A percentile compares a stretch with the other conserved stretches of the same genome.
Evolutionary conservation across 768 basidiomycete genomes (phyloP).

Genomic region (Leucosporidium scottii): DNA sequence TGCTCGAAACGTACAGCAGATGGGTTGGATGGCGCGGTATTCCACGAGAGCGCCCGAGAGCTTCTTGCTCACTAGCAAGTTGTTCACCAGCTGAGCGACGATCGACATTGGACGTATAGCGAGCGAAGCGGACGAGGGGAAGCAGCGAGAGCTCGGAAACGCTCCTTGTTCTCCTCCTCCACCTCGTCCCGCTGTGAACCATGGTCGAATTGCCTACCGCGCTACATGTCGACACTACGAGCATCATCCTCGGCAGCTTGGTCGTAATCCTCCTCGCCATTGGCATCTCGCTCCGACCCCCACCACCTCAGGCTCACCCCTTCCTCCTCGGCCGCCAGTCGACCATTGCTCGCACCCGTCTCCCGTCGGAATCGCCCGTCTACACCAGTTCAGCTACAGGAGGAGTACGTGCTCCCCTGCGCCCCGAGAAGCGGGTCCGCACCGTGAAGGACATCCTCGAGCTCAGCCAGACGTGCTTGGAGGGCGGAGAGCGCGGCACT

Average conservation of each 20-base stretch:
- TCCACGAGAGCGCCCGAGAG: neutral
- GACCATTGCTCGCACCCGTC: slow-evolving; percentile 1
- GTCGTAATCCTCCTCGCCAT: slow-evolving; percentile 12
- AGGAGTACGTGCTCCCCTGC: neutral
- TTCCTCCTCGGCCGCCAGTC: slow-evolving; percentile 30
- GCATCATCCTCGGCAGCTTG: slow-evolving; percentile 3
- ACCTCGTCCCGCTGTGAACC: no score
- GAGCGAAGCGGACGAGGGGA: no score
- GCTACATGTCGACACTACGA: slow-evolving; percentile 12
- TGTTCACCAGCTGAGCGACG: no score
- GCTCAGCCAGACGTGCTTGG: slow-evolving; percentile 1
- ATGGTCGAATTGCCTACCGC: no score
- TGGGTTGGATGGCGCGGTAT: neutral
- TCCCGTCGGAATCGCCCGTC: slow-evolving; percentile 16
- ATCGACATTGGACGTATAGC: no score
- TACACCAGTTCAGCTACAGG: slow-evolving; percentile 9
- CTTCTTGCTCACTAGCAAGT: neutral
- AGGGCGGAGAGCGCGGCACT: slow-evolving; percentile 11
- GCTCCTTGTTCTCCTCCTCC: no score
- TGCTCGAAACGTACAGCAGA: neutral
- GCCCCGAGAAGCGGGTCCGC: slow-evolving; percentile 11
- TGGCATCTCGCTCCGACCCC: slow-evolving; percentile 3
- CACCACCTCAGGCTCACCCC: slow-evolving; percentile 28
- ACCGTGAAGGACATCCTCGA: slow-evolving; percentile 14
- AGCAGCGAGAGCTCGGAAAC: no score